Evolutionary conservation across 345 rosid species (phyloP).

Genomic region (Ceriops zippeliana): DNA sequence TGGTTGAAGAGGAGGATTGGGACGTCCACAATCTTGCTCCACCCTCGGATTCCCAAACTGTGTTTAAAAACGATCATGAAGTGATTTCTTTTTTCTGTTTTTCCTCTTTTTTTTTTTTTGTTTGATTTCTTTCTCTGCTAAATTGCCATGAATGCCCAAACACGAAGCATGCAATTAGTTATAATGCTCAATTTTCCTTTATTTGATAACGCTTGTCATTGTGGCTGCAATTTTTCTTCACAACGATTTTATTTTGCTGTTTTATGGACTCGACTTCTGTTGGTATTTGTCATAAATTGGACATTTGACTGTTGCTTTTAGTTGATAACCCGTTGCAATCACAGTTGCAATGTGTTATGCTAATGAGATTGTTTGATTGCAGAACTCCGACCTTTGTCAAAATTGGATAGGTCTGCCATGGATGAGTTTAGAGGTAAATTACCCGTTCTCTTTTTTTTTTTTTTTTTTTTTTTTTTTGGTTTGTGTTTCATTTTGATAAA

Average conservation of each 20-base stretch:
- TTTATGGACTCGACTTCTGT: not conserved
- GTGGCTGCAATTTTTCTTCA: too few species aligned
- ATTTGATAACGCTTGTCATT: too few species aligned
- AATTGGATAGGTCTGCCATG: slow-evolving; percentile 55
- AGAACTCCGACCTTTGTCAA: slow-evolving; percentile 65
- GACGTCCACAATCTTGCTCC: slow-evolving; percentile 61
- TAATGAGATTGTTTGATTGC: slow-evolving; percentile 25
- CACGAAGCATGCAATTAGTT: too few species aligned
- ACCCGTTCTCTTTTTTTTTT: too few species aligned
- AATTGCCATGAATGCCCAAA: not conserved
- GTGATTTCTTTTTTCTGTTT: not conserved
- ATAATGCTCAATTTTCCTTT: too few species aligned
- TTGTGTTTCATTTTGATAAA: not conserved
- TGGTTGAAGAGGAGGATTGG: slow-evolving; percentile 39
- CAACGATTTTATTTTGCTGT: not conserved
- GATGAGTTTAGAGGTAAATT: slow-evolving; percentile 65
- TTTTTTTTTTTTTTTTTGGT: not conserved
- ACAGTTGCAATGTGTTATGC: not conserved
- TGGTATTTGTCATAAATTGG: not conserved
- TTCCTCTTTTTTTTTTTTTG: not conserved
- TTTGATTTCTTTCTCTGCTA: not conserved
- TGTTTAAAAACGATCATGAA: slow-evolving; percentile 29
- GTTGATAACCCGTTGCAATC: not conserved
- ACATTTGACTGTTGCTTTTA: not conserved
- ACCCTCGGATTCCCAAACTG: slow-evolving; percentile 54